Evolutionary conservation across 2,329 filamentous ascomycete species (phyloP).

Genomic region (Zasmidium angulare): DNA sequence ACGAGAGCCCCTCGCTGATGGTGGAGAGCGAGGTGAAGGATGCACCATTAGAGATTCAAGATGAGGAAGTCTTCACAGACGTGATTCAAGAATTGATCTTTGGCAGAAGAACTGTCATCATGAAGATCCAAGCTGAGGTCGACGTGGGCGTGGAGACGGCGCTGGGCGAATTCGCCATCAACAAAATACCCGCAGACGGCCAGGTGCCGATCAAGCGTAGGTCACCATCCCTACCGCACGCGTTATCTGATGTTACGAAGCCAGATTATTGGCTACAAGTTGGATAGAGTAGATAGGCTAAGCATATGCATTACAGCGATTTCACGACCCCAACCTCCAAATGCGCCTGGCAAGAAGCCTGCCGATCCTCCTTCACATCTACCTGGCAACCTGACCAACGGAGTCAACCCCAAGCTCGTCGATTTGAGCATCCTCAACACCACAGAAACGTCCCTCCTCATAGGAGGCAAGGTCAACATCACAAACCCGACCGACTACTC

Average conservation of each 20-base stretch:
- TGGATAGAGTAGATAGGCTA: slow-evolving; percentile 29
- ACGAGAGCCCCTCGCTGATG: slow-evolving; percentile 63
- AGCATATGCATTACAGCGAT: slow-evolving; percentile 21
- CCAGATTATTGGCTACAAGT: slow-evolving; percentile 4
- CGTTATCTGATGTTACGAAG: slow-evolving; percentile 8
- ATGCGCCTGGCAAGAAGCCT: neutral
- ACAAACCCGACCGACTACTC: slow-evolving; percentile 90
- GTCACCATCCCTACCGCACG: slow-evolving; percentile 45
- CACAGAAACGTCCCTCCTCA: slow-evolving; percentile 65
- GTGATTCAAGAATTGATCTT: slow-evolving; percentile 81
- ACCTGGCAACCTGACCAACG: slow-evolving; percentile 11
- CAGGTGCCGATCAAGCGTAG: slow-evolving; percentile 90
- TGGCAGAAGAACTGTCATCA: slow-evolving; percentile 64
- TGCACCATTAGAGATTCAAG: slow-evolving; percentile 78
- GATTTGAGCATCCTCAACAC: slow-evolving; percentile 73
- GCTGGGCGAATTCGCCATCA: slow-evolving; percentile 76
- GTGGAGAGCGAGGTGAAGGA: slow-evolving; percentile 76
- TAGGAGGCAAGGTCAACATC: slow-evolving; percentile 74
- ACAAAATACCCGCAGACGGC: slow-evolving; percentile 79
- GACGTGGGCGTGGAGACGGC: slow-evolving; percentile 80
- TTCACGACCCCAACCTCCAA: slow-evolving; percentile 18
- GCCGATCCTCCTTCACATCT: slow-evolving; percentile 9
- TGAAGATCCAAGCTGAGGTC: slow-evolving; percentile 76
- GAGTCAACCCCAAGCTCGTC: slow-evolving; percentile 63
- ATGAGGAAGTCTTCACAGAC: slow-evolving; percentile 74